Percentiles rank a stretch among this genome's conserved stretches.
Conservation (phyloP, 768 basidiomycete genomes). For the Clavulina sp. region DNA sequence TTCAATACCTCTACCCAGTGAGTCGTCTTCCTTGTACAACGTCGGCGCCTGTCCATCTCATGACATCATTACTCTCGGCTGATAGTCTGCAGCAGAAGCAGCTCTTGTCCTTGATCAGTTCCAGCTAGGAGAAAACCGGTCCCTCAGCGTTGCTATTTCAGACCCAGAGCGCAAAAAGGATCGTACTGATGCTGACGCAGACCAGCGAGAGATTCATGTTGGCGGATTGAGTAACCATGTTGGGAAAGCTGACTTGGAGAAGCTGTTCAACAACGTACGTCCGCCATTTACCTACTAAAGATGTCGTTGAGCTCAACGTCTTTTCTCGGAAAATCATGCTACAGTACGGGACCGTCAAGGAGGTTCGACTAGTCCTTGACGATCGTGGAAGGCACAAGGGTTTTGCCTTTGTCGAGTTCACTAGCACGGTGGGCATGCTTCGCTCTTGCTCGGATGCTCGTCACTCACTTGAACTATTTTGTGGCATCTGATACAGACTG, state of each 20-base stretch:
- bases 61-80: neutral
- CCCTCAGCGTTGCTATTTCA: conserved; percentile 66
- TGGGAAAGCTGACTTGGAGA: conserved; percentile 58
- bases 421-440: conserved; percentile 41
- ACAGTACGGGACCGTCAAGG: conserved; percentile 71
- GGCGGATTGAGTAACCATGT: conserved; percentile 69
- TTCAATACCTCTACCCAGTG: conserved; percentile 78
- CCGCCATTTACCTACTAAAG: neutral
- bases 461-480: conserved; percentile 1
- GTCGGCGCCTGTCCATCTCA: neutral
- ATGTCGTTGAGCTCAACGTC: neutral
- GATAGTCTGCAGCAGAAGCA: conserved; percentile 37
- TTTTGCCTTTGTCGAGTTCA: conserved; percentile 86
- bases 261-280: conserved; percentile 59
- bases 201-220: conserved; percentile 74
- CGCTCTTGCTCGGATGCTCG: neutral
- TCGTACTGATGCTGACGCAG: conserved; percentile 72
- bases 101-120: conserved; percentile 67
- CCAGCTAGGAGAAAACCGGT: conserved; percentile 51
- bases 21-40: conserved; percentile 15
- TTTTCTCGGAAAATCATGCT: conserved; percentile 2
- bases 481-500: conserved; percentile 27
- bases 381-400: conserved; percentile 57
- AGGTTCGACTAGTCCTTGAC: conserved; percentile 61
- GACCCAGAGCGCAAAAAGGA: conserved; percentile 81